Percentiles rank a stretch among this genome's conserved stretches.
These are phyloP conservation scores for Cetraspora pellucida DNA, from an alignment of 192 early-diverging fungal species.

Conservation along the genomic window DNA sequence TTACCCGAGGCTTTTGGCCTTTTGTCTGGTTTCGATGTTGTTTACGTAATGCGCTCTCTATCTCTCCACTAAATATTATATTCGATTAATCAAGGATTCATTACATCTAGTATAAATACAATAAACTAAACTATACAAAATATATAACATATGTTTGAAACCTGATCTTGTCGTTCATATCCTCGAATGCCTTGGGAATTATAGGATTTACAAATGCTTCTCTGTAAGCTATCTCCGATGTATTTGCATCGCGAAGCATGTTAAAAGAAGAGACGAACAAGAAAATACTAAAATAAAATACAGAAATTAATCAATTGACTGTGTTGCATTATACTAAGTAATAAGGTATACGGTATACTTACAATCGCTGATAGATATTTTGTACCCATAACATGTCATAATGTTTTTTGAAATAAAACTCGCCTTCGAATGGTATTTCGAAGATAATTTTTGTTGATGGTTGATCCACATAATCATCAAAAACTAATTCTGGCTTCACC, in stretches of 20 bases:
- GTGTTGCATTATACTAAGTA: slow-evolving; percentile 10
- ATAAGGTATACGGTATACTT: slow-evolving; percentile 14
- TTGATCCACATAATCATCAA: slow-evolving; percentile 29
- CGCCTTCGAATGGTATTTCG: slow-evolving; percentile 20
- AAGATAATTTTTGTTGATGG: slow-evolving; percentile 29
- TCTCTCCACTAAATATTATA: slow-evolving; percentile 28
- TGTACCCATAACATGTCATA: slow-evolving; percentile 32
- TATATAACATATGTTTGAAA: slow-evolving; percentile 24
- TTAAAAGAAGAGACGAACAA: slow-evolving; percentile 19
- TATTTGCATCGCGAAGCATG: slow-evolving; percentile 27
- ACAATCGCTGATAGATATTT: slow-evolving; percentile 16
- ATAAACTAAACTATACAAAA: too few species aligned
- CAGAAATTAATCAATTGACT: slow-evolving; percentile 4
- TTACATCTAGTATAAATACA: too few species aligned
- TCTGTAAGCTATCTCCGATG: slow-evolving; percentile 23
- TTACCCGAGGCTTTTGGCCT: slow-evolving; percentile 15
- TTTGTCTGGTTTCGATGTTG: slow-evolving; percentile 25
- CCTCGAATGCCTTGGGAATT: slow-evolving; percentile 28
- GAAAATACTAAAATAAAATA: slow-evolving; percentile 25
- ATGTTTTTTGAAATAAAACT: slow-evolving; percentile 34
- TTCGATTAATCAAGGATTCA: slow-evolving; percentile 22
- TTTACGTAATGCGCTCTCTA: slow-evolving; percentile 21
- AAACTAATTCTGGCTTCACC: slow-evolving; percentile 7
- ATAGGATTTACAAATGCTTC: slow-evolving; percentile 28
- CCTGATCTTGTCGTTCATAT: slow-evolving; percentile 26